Percentiles rank a stretch among this genome's conserved stretches.
Evolutionary conservation across 2,329 filamentous ascomycete genomes (phyloP).

Genomic region (Neofusicoccum umdonicola): DNA sequence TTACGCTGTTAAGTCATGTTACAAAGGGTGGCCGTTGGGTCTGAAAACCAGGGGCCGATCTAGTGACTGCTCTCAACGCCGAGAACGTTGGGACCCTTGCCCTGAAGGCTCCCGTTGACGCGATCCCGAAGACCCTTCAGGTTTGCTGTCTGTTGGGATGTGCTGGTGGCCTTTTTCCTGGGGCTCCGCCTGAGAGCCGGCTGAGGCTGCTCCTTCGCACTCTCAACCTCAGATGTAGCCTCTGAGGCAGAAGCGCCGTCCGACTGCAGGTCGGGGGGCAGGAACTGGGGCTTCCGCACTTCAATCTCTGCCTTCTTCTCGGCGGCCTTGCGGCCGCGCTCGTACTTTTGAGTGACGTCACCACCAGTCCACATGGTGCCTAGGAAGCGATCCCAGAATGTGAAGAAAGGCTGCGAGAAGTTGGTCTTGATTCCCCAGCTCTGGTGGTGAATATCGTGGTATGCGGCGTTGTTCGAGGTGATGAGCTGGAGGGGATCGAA

Average conservation of each 20-base stretch:
- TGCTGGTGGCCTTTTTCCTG: slow-evolving; percentile 41
- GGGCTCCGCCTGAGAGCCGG: slow-evolving; percentile 38
- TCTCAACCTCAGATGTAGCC: slow-evolving; percentile 24
- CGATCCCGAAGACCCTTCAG: slow-evolving; percentile 46
- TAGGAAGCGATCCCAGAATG: slow-evolving; percentile 84
- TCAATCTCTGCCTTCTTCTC: slow-evolving; percentile 58
- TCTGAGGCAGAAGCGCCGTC: slow-evolving; percentile 21
- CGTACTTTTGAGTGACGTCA: slow-evolving; percentile 59
- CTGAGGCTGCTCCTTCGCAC: slow-evolving; percentile 25
- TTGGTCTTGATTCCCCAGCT: slow-evolving; percentile 99
- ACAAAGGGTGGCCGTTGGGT: not conserved
- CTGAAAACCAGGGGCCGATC: not conserved
- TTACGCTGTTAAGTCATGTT: slow-evolving; percentile 3
- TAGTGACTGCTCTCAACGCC: slow-evolving; percentile 44
- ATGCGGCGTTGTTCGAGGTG: slow-evolving; percentile 91
- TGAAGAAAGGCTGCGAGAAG: slow-evolving; percentile 90
- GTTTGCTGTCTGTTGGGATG: slow-evolving; percentile 37
- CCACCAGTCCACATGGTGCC: slow-evolving; percentile 80
- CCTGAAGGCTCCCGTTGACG: slow-evolving; percentile 47
- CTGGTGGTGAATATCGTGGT: slow-evolving; percentile 98
- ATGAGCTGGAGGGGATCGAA: slow-evolving; percentile 92
- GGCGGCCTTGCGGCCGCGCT: slow-evolving; percentile 54
- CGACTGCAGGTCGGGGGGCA: not conserved
- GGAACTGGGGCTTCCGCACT: slow-evolving; percentile 23
- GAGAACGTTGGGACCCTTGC: slow-evolving; percentile 45